Percentiles rank a stretch among this genome's conserved stretches.
Evolutionary conservation across 1,139 yeast genomes (phyloP).

Genomic region (Debaryomyces udenii): DNA sequence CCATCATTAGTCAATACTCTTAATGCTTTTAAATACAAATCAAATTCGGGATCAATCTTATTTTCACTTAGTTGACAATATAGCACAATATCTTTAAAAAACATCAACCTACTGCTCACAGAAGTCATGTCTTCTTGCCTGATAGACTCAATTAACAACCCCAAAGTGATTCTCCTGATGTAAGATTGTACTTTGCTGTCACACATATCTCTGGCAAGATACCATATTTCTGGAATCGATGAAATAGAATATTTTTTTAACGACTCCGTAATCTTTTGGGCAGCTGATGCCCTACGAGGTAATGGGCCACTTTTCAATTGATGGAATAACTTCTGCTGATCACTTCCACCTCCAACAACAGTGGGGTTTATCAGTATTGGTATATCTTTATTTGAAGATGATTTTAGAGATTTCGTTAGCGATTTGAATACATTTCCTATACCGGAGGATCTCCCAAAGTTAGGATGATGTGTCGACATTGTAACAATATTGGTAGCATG

Average conservation of each 20-base stretch:
- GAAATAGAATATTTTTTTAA: slow-evolving; percentile 57
- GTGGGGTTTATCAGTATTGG: slow-evolving; percentile 56
- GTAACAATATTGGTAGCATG: neutral
- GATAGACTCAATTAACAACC: slow-evolving; percentile 60
- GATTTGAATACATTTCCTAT: slow-evolving; percentile 56
- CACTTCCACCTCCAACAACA: slow-evolving; percentile 64
- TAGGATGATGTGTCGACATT: slow-evolving; percentile 44
- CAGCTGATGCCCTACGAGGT: slow-evolving; percentile 48
- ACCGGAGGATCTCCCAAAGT: slow-evolving; percentile 37
- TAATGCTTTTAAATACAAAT: slow-evolving; percentile 56
- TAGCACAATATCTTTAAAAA: slow-evolving; percentile 61
- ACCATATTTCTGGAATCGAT: slow-evolving; percentile 78
- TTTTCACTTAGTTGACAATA: slow-evolving; percentile 36
- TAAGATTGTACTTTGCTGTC: slow-evolving; percentile 39
- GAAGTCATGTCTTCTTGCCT: slow-evolving; percentile 48
- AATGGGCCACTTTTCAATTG: slow-evolving; percentile 42
- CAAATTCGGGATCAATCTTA: slow-evolving; percentile 54
- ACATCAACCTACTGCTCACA: slow-evolving; percentile 52
- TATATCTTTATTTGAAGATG: slow-evolving; percentile 29
- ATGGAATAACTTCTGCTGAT: slow-evolving; percentile 47
- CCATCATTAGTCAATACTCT: slow-evolving; percentile 62
- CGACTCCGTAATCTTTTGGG: slow-evolving; percentile 52
- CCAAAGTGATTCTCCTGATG: slow-evolving; percentile 57
- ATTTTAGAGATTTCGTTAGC: slow-evolving; percentile 43
- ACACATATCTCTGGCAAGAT: slow-evolving; percentile 61